Evolutionary conservation across 2,329 filamentous ascomycete species (phyloP).

Genomic region (Magnaporthales sp.): DNA sequence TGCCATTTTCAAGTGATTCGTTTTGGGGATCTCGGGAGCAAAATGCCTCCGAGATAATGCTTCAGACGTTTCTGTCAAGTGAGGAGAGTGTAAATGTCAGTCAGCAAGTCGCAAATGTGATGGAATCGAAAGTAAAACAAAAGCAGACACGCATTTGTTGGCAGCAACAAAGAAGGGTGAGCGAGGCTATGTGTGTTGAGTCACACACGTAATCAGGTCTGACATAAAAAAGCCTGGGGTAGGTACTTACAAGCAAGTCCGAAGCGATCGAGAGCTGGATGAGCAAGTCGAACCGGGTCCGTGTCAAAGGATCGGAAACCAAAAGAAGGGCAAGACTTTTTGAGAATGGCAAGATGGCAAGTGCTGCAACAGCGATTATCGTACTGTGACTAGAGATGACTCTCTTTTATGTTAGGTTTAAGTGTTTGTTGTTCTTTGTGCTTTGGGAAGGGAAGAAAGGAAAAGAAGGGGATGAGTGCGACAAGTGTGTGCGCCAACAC

Average conservation of each 20-base stretch:
- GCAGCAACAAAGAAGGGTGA: neutral
- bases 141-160: neutral
- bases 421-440: constrained; percentile 38
- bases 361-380: constrained; percentile 45
- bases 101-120: constrained; percentile 7
- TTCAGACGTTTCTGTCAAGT: constrained; percentile 34
- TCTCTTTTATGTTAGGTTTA: constrained; percentile 34
- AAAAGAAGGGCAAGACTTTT: constrained; percentile 21
- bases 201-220: constrained; percentile 2
- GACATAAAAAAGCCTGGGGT: neutral
- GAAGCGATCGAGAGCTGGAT: constrained; percentile 19
- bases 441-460: constrained; percentile 29
- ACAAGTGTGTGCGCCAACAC: neutral
- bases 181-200: constrained; percentile 8
- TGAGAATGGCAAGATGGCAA: constrained; percentile 27
- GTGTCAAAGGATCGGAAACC: constrained; percentile 11
- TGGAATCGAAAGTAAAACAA: neutral
- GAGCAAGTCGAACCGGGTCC: constrained; percentile 14
- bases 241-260: constrained; percentile 27
- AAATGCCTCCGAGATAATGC: constrained; percentile 16
- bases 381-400: constrained; percentile 51
- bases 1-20: constrained; percentile 39
- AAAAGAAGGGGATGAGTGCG: constrained; percentile 15
- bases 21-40: constrained; percentile 18
- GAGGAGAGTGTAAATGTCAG: constrained; percentile 4